Conservation (phyloP, 306 rosid species). For the Acacia crassicarpa region DNA sequence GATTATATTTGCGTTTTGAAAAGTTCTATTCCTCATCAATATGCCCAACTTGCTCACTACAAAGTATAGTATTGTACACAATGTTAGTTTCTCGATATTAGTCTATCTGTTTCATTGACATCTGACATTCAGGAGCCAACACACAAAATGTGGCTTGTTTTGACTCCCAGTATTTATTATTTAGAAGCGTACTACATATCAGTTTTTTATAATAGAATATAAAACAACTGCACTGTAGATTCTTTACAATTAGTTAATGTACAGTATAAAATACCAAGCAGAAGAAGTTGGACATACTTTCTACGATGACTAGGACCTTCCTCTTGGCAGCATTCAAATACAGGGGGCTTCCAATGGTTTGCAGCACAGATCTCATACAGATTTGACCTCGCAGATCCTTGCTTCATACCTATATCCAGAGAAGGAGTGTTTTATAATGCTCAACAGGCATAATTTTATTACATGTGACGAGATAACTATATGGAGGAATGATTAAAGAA, state of each 20-base stretch:
- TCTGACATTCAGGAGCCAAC: conserved; percentile 3
- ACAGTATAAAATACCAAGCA: background rate
- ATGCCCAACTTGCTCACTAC: background rate
- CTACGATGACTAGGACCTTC: conserved; percentile 67
- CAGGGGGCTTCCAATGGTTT: conserved; percentile 60
- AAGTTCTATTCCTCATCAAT: background rate
- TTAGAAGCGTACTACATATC: conserved; percentile 8
- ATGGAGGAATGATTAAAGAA: background rate
- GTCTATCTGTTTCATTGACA: background rate
- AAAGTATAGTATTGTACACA: background rate
- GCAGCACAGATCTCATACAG: conserved; percentile 58
- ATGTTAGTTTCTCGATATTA: background rate
- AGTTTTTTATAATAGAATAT: background rate
- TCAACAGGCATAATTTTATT: background rate
- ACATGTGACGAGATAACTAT: background rate
- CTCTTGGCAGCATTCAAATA: conserved; percentile 66
- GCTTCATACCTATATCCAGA: conserved; percentile 42
- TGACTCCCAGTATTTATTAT: background rate
- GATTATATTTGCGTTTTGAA: background rate
- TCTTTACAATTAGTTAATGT: background rate
- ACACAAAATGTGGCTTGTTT: conserved; percentile 2
- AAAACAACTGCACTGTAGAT: background rate
- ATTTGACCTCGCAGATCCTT: conserved; percentile 46
- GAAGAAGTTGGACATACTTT: conserved; percentile 41
- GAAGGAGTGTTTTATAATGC: background rate